Base-by-base conservation (phyloP, 805 yeast species). In the Wickerhamomyces sydowiorum region DNA sequence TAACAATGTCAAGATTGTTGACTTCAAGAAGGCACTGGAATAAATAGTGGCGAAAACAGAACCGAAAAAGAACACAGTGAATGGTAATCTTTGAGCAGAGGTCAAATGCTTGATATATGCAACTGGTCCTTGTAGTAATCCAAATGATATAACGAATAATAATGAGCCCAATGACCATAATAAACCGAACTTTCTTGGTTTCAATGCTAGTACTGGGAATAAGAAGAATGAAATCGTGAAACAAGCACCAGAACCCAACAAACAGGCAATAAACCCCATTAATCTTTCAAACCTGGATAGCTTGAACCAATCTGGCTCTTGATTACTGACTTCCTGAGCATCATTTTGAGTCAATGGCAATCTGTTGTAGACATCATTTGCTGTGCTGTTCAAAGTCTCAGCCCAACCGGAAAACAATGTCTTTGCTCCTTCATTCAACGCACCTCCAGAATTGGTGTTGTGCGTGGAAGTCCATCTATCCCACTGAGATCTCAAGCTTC, bases 121-220 rank as follows among this genome's bases (percentile, higher is more conserved):
- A n/a, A 78, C 71, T 0, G 97, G 97, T 0, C 99, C 99, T 67
- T 89, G 96, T 19, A 91, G 66, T 17, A 88, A 78, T 2, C 96
- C 97, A 65, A 93, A 93, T 28, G 96, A 86, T 6, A 86, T 59
- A 17, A 93, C 86, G 63, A 93, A 91, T 36, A 93, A 64, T 13
- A 93, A 57, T 2, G 96, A 85, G 0, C 98, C 99, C 64, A 91
- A 68, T 2, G 96, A 80, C 98, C 99, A 93, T 27, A 84, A 58
- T 51, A 81, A 67, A 12, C 95, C 97, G 59, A 93, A 91, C 61
- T 93, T 93, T 38, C 95, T 72, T 14, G 98, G 99, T 52, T 86
- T 82, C 39, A 89, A 65, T 2, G 96, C 90, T 49, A 93, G 67
- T 14, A 91, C 89, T 0, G 99, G 99, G 61, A 93, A 82, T 53